A percentile compares a stretch with the other conserved stretches of the same genome.
Evolutionary conservation across 441 rosid species (phyloP).

Genomic region (Eruca vesicaria): DNA sequence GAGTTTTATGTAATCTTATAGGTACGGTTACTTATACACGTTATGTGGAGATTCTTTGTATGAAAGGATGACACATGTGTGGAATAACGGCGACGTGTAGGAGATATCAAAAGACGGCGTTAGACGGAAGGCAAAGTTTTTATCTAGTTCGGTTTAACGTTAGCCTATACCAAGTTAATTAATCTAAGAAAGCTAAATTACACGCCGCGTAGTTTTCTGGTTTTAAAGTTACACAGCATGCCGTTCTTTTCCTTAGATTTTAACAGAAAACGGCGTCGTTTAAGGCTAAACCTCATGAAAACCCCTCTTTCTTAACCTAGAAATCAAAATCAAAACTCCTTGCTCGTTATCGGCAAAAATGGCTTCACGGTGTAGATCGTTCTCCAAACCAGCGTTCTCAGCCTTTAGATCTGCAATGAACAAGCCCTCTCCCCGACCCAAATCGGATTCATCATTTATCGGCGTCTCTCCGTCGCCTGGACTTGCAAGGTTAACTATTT

Average conservation of each 20-base stretch:
- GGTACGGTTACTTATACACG: constrained; percentile 12
- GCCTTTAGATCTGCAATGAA: constrained; percentile 49
- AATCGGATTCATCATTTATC: constrained; percentile 43
- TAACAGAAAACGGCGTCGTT: not conserved
- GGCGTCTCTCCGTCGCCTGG: constrained; percentile 43
- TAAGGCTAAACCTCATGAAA: constrained; percentile 16
- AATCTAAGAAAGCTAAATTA: not conserved
- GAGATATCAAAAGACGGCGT: constrained; percentile 26
- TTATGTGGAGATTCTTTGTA: constrained; percentile 42
- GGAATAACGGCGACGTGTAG: constrained; percentile 50
- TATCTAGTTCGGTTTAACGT: not conserved
- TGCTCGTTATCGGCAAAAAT: constrained; percentile 35
- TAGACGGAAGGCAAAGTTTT: constrained; percentile 22
- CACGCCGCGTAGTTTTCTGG: not conserved
- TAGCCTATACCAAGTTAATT: not conserved
- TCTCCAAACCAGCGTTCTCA: constrained; percentile 58
- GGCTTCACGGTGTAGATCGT: constrained; percentile 77
- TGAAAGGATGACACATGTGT: constrained; percentile 34
- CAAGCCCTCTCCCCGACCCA: constrained; percentile 53
- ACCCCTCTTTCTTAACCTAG: constrained; percentile 11
- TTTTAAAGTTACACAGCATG: not conserved
- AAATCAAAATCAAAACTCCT: constrained; percentile 5
- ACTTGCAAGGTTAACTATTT: constrained; percentile 48
- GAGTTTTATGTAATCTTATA: not conserved
- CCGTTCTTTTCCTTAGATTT: not conserved